Conservation (phyloP, 2,329 filamentous ascomycete species). For the Aureobasidium namibiae region DNA sequence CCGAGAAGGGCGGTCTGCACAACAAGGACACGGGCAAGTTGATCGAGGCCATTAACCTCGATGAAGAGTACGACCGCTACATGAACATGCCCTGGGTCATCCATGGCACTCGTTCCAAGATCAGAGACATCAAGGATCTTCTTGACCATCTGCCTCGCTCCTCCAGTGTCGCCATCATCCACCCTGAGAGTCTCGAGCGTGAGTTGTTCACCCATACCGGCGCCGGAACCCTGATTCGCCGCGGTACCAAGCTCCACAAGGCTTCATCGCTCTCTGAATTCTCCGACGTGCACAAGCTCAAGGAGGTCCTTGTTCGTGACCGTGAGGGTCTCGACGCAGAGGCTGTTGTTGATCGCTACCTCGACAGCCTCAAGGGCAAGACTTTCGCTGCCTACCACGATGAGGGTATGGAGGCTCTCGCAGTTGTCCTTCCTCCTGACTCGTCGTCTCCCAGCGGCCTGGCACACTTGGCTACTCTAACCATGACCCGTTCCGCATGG, state of each 20-base stretch:
- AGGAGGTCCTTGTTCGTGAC: slow-evolving; percentile 74
- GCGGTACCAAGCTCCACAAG: slow-evolving; percentile 80
- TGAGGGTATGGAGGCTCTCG: slow-evolving; percentile 85
- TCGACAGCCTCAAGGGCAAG: slow-evolving; percentile 66
- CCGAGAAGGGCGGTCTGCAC: slow-evolving; percentile 93
- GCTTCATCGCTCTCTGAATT: slow-evolving; percentile 66
- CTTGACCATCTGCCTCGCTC: slow-evolving; percentile 80
- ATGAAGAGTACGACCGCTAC: slow-evolving; percentile 88
- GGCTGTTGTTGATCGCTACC: slow-evolving; percentile 77
- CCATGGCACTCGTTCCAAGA: slow-evolving; percentile 92
- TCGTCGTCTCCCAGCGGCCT: slow-evolving; percentile 57
- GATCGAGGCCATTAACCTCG: slow-evolving; percentile 94
- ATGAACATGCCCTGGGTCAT: slow-evolving; percentile 94
- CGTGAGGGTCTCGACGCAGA: slow-evolving; percentile 72
- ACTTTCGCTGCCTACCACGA: slow-evolving; percentile 93
- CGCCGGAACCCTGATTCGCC: slow-evolving; percentile 83
- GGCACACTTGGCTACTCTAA: slow-evolving; percentile 81
- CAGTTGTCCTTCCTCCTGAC: slow-evolving; percentile 71
- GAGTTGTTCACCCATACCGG: slow-evolving; percentile 95
- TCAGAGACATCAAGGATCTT: slow-evolving; percentile 93
- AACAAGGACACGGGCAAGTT: slow-evolving; percentile 90
- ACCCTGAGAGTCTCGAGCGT: slow-evolving; percentile 90
- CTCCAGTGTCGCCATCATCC: slow-evolving; percentile 94
- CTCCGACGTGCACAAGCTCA: slow-evolving; percentile 65
- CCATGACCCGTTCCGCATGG: slow-evolving; percentile 91